Percentiles rank a stretch among this genome's conserved stretches.
Conservation (phyloP, 2,329 filamentous ascomycete species). For the Colletotrichum camelliae region DNA sequence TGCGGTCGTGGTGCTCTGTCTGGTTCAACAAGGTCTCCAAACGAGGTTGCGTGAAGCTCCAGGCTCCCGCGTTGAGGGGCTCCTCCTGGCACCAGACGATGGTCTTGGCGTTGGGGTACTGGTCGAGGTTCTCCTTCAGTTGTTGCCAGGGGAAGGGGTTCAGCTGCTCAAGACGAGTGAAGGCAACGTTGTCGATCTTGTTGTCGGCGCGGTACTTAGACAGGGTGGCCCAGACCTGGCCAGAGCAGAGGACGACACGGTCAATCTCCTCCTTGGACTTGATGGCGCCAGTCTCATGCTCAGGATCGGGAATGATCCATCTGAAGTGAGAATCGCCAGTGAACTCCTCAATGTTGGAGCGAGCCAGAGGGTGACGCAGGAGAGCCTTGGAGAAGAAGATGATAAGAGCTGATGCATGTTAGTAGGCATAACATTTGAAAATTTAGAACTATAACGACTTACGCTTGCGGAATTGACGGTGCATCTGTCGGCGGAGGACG, state of each 20-base stretch:
- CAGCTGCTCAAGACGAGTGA: constrained; percentile 95
- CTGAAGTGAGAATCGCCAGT: constrained; percentile 90
- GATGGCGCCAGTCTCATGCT: constrained; percentile 77
- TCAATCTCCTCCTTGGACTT: constrained; percentile 86
- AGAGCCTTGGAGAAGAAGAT: constrained; percentile 99
- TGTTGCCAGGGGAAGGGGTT: constrained; percentile 99
- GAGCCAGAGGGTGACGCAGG: constrained; percentile 90
- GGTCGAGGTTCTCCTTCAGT: constrained; percentile 94
- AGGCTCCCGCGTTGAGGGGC: constrained; percentile 94
- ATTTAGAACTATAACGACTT: constrained; percentile 43
- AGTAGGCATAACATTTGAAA: constrained; percentile 29
- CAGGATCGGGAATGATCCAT: constrained; percentile 93
- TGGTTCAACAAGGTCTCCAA: constrained; percentile 96
- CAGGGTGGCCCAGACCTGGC: constrained; percentile 91
- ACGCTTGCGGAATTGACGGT: constrained; percentile 99
- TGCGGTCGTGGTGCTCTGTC: constrained; percentile 89
- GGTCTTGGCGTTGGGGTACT: constrained; percentile 95
- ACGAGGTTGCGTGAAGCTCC: constrained; percentile 96
- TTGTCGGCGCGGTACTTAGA: constrained; percentile 90
- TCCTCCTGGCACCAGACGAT: constrained; percentile 98
- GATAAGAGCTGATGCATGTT: constrained; percentile 70
- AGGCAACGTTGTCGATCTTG: constrained; percentile 86
- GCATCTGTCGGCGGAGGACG: constrained; percentile 94
- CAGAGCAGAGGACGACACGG: constrained; percentile 91
- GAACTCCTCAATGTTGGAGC: constrained; percentile 91